phyloP scores from a whole-genome alignment of 2,329 filamentous ascomycete species.

The Cryphonectria naterciae region DNA sequence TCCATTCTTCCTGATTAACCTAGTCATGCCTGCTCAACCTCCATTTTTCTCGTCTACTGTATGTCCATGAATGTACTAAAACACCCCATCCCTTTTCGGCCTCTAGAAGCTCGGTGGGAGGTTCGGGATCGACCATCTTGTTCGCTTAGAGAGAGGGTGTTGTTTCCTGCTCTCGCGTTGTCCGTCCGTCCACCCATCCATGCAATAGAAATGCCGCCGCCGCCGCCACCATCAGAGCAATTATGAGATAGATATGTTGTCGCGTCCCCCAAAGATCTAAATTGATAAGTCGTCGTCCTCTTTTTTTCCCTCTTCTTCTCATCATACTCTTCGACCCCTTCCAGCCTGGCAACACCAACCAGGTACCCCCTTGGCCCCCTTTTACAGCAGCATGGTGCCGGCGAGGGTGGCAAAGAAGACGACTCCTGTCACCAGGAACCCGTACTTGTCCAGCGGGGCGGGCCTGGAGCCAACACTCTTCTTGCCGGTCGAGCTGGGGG shows the following conservation, averaged over 20 bases:
- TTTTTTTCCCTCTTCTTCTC: neutral
- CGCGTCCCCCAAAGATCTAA: neutral
- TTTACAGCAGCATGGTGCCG: conserved; percentile 47
- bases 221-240: conserved; percentile 7
- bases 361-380: too few relatives aligned
- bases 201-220: neutral
- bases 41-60: neutral
- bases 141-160: neutral
- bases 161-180: neutral
- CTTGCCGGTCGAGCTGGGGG: conserved; percentile 36
- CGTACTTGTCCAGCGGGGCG: conserved; percentile 43
- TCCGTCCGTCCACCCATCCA: neutral
- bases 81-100: conserved; percentile 1
- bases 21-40: neutral
- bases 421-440: conserved; percentile 41
- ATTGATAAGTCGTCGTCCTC: neutral
- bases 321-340: neutral
- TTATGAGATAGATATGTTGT: conserved; percentile 14
- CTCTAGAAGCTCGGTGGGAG: neutral
- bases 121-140: conserved; percentile 14
- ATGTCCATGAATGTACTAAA: conserved; percentile 14
- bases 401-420: conserved; percentile 43
- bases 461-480: conserved; percentile 39
- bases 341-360: neutral
- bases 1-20: neutral